These are phyloP conservation scores for Trichoderma orchidacearum DNA, from an alignment of 495 filamentous ascomycete species.

Conservation along the genomic window DNA sequence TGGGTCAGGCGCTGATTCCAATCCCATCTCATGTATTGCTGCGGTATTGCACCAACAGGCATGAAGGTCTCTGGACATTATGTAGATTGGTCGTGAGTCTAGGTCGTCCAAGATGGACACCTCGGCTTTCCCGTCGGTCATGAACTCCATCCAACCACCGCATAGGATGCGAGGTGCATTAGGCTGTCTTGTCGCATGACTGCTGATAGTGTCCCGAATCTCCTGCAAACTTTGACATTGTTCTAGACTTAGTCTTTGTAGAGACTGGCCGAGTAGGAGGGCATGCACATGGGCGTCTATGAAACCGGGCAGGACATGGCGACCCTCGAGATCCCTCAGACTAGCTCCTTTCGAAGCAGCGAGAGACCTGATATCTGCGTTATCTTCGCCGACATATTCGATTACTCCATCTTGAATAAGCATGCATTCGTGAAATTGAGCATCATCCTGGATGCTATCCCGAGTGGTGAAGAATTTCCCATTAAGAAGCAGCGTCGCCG, in stretches of 20 bases:
- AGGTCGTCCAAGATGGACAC: slow-evolving; percentile 44
- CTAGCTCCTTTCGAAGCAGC: slow-evolving; percentile 16
- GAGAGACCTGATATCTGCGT: slow-evolving; percentile 16
- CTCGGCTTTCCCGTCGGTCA: slow-evolving; percentile 35
- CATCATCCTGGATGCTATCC: slow-evolving; percentile 6
- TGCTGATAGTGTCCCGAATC: slow-evolving; percentile 35
- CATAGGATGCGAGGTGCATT: slow-evolving; percentile 37
- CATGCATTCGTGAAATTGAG: slow-evolving; percentile 24
- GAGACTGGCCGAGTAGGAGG: slow-evolving; percentile 43
- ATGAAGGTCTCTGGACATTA: slow-evolving; percentile 50
- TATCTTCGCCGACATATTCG: slow-evolving; percentile 26
- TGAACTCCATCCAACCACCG: slow-evolving; percentile 47
- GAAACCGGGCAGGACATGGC: slow-evolving; percentile 32
- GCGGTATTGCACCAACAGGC: slow-evolving; percentile 48
- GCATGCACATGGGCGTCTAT: slow-evolving; percentile 42
- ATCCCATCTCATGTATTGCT: slow-evolving; percentile 37
- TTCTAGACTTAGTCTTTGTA: slow-evolving; percentile 41
- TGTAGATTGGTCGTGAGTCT: slow-evolving; percentile 39
- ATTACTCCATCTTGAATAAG: slow-evolving; percentile 21
- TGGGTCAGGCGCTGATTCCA: slow-evolving; percentile 31
- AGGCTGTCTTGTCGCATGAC: slow-evolving; percentile 36
- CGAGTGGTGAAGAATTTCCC: slow-evolving; percentile 10
- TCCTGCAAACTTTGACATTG: slow-evolving; percentile 37
- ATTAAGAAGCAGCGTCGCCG: slow-evolving; percentile 15
- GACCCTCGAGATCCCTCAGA: slow-evolving; percentile 17